Conservation (phyloP, 139 green algal genomes). For the Closterium sp. region DNA sequence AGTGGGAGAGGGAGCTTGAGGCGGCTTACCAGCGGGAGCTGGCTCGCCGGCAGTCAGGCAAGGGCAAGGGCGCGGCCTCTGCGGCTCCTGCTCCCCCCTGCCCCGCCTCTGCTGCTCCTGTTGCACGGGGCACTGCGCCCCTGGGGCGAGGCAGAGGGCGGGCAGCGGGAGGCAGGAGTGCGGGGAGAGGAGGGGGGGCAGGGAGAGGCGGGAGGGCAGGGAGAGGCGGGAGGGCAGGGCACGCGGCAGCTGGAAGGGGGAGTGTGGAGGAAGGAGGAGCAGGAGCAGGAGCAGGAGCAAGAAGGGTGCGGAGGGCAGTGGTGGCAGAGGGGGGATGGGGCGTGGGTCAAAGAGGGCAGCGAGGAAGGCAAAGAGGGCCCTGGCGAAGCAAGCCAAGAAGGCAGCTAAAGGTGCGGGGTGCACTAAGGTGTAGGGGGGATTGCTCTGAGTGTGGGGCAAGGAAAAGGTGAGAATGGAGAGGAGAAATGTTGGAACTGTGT, state of each 20-base stretch:
- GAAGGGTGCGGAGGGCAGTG: background rate
- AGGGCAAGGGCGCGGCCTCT: background rate
- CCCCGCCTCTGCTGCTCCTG: background rate
- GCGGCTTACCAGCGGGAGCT: background rate
- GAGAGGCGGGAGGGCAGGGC: background rate
- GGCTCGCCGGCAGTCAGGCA: background rate
- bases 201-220: background rate
- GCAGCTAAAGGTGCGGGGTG: background rate
- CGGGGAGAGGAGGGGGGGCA: too few species aligned
- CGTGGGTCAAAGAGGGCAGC: background rate
- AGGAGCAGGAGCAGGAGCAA: background rate
- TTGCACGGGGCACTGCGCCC: background rate
- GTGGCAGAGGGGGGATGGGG: background rate
- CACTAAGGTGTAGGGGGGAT: background rate
- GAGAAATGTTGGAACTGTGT: background rate
- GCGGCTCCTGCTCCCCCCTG: background rate
- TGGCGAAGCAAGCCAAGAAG: constrained; percentile 11
- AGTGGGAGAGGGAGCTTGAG: background rate
- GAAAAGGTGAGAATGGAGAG: background rate
- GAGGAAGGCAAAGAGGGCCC: background rate
- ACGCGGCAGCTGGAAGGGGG: background rate
- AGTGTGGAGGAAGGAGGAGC: background rate
- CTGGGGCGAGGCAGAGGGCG: background rate
- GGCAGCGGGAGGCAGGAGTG: background rate
- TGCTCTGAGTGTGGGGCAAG: background rate